Percentiles rank a stretch among this genome's conserved stretches.
Evolutionary conservation across 768 basidiomycete genomes (phyloP).

Genomic region (Rhodocollybia butyracea): DNA sequence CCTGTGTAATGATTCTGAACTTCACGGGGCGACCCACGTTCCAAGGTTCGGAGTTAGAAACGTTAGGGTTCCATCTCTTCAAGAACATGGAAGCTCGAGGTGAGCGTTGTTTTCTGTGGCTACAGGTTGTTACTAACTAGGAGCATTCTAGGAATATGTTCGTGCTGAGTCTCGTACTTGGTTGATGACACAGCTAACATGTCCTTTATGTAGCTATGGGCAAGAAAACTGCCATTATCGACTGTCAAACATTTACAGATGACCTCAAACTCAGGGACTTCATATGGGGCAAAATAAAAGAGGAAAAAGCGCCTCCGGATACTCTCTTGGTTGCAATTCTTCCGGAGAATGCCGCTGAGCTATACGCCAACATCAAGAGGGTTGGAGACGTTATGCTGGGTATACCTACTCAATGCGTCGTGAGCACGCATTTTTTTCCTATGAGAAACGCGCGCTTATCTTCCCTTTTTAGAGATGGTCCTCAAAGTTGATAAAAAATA

Average conservation of each 20-base stretch:
- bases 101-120: conserved; percentile 8
- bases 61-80: conserved; percentile 20
- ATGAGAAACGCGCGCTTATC: not conserved
- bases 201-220: not conserved
- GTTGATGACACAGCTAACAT: too few species aligned
- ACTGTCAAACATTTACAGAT: not conserved
- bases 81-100: conserved; percentile 22
- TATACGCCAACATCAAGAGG: conserved; percentile 28
- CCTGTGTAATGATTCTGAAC: conserved; percentile 22
- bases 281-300: not conserved
- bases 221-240: not conserved
- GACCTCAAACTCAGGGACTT: not conserved
- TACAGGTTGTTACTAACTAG: not conserved
- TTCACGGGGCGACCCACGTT: conserved; percentile 18
- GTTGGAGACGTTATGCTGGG: conserved; percentile 44
- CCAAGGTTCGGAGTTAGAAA: conserved; percentile 3
- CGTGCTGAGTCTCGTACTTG: too few species aligned
- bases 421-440: conserved; percentile 23
- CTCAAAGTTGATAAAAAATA: conserved; percentile 14
- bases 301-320: not conserved
- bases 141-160: too few species aligned
- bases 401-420: conserved; percentile 63
- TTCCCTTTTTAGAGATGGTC: conserved; percentile 23
- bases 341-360: conserved; percentile 23
- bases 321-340: conserved; percentile 26